Percentiles rank a stretch among this genome's conserved stretches.
Conservation (phyloP, 1,284 basidiomycete genomes). For the Rhodotorula glutinis region DNA sequence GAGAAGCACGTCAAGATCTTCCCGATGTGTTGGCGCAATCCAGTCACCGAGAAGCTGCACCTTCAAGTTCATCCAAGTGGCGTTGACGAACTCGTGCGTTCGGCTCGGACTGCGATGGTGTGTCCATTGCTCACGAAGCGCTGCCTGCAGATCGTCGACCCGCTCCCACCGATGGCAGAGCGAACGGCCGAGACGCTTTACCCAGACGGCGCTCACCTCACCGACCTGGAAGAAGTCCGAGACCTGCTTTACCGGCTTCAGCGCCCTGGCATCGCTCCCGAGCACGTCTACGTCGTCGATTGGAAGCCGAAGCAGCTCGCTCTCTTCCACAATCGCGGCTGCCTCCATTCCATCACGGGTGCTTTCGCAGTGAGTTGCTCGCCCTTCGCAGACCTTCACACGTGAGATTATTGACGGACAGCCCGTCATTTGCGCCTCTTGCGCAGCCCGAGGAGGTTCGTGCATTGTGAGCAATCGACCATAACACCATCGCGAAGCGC, state of each 20-base stretch:
- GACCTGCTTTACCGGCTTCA: constrained; percentile 73
- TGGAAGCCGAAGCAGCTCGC: constrained; percentile 65
- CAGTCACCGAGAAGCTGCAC: constrained; percentile 67
- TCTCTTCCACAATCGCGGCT: constrained; percentile 52
- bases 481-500: too few relatives aligned
- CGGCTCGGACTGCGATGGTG: constrained; percentile 38
- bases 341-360: constrained; percentile 48
- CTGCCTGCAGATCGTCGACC: constrained; percentile 56
- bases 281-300: constrained; percentile 53
- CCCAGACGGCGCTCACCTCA: constrained; percentile 70
- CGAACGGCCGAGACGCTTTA: constrained; percentile 58
- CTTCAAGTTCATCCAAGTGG: constrained; percentile 57
- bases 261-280: constrained; percentile 71
- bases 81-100: constrained; percentile 37
- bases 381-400: constrained; percentile 1
- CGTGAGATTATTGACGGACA: neutral
- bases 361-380: constrained; percentile 9
- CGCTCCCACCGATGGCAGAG: constrained; percentile 58
- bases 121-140: neutral
- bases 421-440: neutral
- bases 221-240: constrained; percentile 66
- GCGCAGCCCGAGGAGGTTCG: constrained; percentile 42
- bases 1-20: constrained; percentile 66
- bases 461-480: constrained; percentile 26
- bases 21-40: constrained; percentile 79